phyloP scores from a whole-genome alignment of 2,329 filamentous ascomycete species.

The Mollisiaceae sp. region DNA sequence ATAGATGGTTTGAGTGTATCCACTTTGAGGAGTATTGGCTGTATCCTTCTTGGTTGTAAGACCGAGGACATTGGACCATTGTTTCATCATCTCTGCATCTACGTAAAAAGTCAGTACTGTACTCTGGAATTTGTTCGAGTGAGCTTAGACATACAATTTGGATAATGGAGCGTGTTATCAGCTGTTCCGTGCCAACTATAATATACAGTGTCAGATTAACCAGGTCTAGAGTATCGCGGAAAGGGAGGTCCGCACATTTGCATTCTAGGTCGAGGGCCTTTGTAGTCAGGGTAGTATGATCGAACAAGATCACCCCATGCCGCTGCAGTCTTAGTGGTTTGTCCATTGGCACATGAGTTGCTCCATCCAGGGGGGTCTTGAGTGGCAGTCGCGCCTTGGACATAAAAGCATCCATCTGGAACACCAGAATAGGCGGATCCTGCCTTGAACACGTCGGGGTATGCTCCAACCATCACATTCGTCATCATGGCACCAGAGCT shows the following conservation, averaged over 20 bases:
- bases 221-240: constrained; percentile 4
- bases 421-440: constrained; percentile 51
- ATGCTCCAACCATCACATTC: constrained; percentile 52
- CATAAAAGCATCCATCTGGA: constrained; percentile 49
- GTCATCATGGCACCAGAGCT: constrained; percentile 53
- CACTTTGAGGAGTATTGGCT: constrained; percentile 38
- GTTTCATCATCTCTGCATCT: constrained; percentile 50
- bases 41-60: constrained; percentile 35
- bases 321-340: constrained; percentile 42
- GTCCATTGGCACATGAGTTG: constrained; percentile 50
- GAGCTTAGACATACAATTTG: constrained; percentile 28
- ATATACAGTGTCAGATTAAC: background rate
- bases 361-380: constrained; percentile 56
- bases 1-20: constrained; percentile 44
- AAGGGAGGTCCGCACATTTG: constrained; percentile 27
- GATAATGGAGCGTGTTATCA: constrained; percentile 46
- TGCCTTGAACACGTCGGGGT: constrained; percentile 53
- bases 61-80: constrained; percentile 53
- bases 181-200: constrained; percentile 46
- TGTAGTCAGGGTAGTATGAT: constrained; percentile 46
- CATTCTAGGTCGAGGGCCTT: constrained; percentile 48
- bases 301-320: constrained; percentile 55
- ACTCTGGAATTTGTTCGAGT: background rate
- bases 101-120: constrained; percentile 24
- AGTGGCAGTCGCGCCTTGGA: constrained; percentile 48